These are phyloP conservation scores for Clonostachys rosea DNA, from an alignment of 2,329 filamentous ascomycete genomes.

Conservation along the genomic window DNA sequence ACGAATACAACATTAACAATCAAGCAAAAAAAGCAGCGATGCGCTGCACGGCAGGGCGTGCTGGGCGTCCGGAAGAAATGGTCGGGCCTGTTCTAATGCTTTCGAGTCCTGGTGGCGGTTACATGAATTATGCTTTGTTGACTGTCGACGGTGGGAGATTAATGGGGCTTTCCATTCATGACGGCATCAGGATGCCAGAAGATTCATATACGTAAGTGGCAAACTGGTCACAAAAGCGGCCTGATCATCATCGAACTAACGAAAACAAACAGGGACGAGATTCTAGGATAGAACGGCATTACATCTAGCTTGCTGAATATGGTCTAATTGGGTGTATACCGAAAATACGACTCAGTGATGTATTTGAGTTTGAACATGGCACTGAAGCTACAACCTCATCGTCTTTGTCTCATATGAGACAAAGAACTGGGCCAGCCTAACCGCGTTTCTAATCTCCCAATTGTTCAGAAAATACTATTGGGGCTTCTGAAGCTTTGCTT, in stretches of 20 bases:
- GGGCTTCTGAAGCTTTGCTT: no score
- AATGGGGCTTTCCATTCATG: slow-evolving; percentile 3
- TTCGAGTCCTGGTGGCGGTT: slow-evolving; percentile 13
- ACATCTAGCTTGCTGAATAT: neutral
- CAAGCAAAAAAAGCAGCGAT: slow-evolving; percentile 12
- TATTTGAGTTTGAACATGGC: no score
- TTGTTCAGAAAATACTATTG: no score
- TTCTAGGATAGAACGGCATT: neutral
- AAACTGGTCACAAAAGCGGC: neutral
- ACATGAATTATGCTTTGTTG: slow-evolving; percentile 16
- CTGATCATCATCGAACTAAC: neutral
- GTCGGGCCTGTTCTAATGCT: slow-evolving; percentile 14
- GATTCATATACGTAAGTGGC: slow-evolving; percentile 3
- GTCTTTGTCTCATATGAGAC: no score
- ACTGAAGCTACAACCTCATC: no score
- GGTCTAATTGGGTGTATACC: no score
- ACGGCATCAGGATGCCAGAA: slow-evolving; percentile 3
- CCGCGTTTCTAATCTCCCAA: no score
- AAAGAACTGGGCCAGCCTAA: no score
- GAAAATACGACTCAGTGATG: no score
- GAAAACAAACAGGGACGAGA: neutral
- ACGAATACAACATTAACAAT: slow-evolving; percentile 9
- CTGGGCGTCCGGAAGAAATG: slow-evolving; percentile 15
- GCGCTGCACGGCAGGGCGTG: slow-evolving; percentile 13
- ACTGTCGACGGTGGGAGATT: slow-evolving; percentile 14